Percentiles rank a stretch among this genome's conserved stretches.
These are phyloP conservation scores for Trichoderma reesei DNA, from an alignment of 495 filamentous ascomycete genomes.

Conservation along the genomic window DNA sequence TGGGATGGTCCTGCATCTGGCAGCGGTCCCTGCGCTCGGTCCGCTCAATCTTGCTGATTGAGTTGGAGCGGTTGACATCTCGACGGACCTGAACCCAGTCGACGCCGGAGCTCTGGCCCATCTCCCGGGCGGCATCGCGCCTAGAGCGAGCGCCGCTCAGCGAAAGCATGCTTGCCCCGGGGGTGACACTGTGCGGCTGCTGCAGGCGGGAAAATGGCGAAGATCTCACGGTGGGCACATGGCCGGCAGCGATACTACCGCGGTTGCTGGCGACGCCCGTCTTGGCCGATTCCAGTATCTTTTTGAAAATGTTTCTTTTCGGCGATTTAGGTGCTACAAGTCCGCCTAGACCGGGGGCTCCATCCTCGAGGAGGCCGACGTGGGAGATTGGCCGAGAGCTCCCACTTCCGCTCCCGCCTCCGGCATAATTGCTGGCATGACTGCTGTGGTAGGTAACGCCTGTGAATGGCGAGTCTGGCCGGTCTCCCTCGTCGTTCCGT, in stretches of 20 bases:
- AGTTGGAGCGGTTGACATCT: conserved; percentile 91
- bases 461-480: conserved; percentile 63
- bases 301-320: conserved; percentile 92
- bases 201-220: conserved; percentile 17
- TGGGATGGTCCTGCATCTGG: conserved; percentile 86
- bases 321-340: conserved; percentile 80
- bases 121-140: conserved; percentile 51
- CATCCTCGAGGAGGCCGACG: conserved; percentile 35
- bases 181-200: not conserved
- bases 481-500: conserved; percentile 38
- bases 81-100: conserved; percentile 96
- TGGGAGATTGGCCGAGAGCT: conserved; percentile 34
- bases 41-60: conserved; percentile 78
- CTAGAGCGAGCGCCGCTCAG: conserved; percentile 12
- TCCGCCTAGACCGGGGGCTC: conserved; percentile 56
- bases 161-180: conserved; percentile 7
- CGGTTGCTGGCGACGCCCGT: conserved; percentile 84
- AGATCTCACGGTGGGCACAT: conserved; percentile 30
- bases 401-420: conserved; percentile 21
- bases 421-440: conserved; percentile 49
- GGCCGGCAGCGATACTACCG: conserved; percentile 66
- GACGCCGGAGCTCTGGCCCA: conserved; percentile 52
- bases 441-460: conserved; percentile 78
- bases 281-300: conserved; percentile 89
- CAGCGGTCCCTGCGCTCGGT: conserved; percentile 81